phyloP scores from a whole-genome alignment of 768 basidiomycete species.

The Phlegmacium glaucopus region DNA sequence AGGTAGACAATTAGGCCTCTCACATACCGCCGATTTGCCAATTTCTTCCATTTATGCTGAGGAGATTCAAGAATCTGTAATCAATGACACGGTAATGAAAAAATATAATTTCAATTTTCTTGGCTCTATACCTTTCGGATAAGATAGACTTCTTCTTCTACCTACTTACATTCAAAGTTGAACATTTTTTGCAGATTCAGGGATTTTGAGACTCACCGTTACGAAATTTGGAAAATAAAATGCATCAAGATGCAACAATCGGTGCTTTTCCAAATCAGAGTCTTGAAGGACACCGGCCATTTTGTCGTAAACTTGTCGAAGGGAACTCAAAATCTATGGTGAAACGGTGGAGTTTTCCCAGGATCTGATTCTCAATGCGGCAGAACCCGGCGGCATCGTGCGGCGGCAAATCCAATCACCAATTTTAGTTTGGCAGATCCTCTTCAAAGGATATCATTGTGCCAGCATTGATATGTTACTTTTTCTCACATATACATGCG shows the following conservation, averaged over 20 bases:
- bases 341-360: too few species aligned
- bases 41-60: constrained; percentile 77
- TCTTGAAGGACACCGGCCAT: not conserved
- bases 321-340: too few species aligned
- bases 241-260: constrained; percentile 36
- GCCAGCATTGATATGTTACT: too few species aligned
- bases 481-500: too few species aligned
- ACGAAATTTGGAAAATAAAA: constrained; percentile 81
- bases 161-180: constrained; percentile 20
- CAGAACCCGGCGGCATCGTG: too few species aligned
- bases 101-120: constrained; percentile 3
- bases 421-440: too few species aligned
- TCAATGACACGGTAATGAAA: constrained; percentile 7
- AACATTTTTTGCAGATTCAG: not conserved
- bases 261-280: constrained; percentile 20
- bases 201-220: constrained; percentile 33
- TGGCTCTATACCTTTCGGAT: constrained; percentile 61
- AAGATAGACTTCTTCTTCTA: constrained; percentile 74
- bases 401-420: too few species aligned
- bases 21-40: constrained; percentile 66
- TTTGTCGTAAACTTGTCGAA: too few species aligned
- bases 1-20: constrained; percentile 7
- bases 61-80: constrained; percentile 72
- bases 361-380: too few species aligned
- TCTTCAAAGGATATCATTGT: too few species aligned